A percentile compares a stretch with the other conserved stretches of the same genome.
These are phyloP conservation scores for Hebeloma cylindrosporum DNA, from an alignment of 768 basidiomycete genomes.

Conservation along the genomic window DNA sequence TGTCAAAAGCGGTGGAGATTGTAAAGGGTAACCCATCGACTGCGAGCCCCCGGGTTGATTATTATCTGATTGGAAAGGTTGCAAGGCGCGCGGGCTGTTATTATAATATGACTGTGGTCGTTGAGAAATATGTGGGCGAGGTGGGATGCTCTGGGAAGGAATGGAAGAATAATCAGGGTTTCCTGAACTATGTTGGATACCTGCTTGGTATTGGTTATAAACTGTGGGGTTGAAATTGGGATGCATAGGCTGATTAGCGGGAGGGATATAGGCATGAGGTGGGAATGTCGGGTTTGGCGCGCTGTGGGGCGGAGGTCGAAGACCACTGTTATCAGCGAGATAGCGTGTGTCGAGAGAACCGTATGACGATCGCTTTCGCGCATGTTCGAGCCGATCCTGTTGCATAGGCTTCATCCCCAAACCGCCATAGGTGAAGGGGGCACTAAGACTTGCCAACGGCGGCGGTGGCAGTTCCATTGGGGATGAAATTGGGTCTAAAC, in stretches of 20 bases:
- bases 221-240: conserved; percentile 9
- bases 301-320: conserved; percentile 9
- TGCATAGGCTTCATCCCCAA: neutral
- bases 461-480: conserved; percentile 20
- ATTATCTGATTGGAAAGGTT: conserved; percentile 8
- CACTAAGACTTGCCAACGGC: conserved; percentile 8
- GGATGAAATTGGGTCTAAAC: conserved; percentile 23
- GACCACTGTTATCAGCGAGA: neutral
- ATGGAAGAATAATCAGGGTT: neutral
- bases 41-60: neutral
- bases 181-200: conserved; percentile 1
- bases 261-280: neutral
- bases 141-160: neutral
- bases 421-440: conserved; percentile 1
- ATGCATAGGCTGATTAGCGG: conserved; percentile 1
- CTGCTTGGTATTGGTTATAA: neutral
- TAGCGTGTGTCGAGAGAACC: conserved; percentile 1
- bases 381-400: neutral
- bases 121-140: neutral
- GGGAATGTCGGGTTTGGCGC: neutral
- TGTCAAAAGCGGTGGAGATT: conserved; percentile 28
- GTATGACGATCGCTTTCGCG: conserved; percentile 7
- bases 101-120: conserved; percentile 9
- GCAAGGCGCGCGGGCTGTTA: conserved; percentile 6
- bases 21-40: conserved; percentile 10